Conservation (phyloP, 1,139 yeast genomes). For the Saccharomyces hybrid region DNA sequence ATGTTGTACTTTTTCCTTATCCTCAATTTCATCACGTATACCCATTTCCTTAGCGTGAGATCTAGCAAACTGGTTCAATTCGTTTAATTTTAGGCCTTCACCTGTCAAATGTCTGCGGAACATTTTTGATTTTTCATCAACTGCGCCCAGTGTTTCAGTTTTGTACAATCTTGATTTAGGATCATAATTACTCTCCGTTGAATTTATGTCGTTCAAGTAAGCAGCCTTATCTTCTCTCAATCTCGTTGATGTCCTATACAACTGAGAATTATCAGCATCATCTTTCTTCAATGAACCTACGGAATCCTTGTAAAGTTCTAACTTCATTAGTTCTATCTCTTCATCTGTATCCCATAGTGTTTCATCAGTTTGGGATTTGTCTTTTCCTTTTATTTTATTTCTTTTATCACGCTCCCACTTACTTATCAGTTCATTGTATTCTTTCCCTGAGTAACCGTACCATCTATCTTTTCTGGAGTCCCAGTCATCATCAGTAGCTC, state of each 20-base stretch:
- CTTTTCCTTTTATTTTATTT: background rate
- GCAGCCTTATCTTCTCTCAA: conserved; percentile 31
- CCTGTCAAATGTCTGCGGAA: conserved; percentile 32
- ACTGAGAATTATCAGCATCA: conserved; percentile 12
- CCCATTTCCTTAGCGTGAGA: conserved; percentile 24
- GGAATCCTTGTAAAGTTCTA: conserved; percentile 22
- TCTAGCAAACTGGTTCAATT: conserved; percentile 21
- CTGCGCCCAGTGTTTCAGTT: conserved; percentile 24
- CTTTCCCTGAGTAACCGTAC: conserved; percentile 30
- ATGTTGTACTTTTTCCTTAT: conserved; percentile 23
- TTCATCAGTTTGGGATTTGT: background rate
- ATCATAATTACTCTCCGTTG: conserved; percentile 27
- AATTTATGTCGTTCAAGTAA: conserved; percentile 27
- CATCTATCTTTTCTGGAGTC: conserved; percentile 32
- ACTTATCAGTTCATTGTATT: conserved; percentile 18
- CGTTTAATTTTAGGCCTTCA: conserved; percentile 27
- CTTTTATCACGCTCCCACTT: conserved; percentile 15
- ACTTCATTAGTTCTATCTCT: conserved; percentile 25
- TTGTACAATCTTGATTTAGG: conserved; percentile 33
- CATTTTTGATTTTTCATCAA: conserved; percentile 31
- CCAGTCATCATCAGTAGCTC: conserved; percentile 17
- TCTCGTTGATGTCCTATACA: conserved; percentile 22
- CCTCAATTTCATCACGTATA: conserved; percentile 22
- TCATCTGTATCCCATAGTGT: conserved; percentile 24
- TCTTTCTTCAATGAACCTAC: conserved; percentile 14